Base-by-base conservation (phyloP, 1,284 basidiomycete genomes). In the Polyporus tsugae region DNA sequence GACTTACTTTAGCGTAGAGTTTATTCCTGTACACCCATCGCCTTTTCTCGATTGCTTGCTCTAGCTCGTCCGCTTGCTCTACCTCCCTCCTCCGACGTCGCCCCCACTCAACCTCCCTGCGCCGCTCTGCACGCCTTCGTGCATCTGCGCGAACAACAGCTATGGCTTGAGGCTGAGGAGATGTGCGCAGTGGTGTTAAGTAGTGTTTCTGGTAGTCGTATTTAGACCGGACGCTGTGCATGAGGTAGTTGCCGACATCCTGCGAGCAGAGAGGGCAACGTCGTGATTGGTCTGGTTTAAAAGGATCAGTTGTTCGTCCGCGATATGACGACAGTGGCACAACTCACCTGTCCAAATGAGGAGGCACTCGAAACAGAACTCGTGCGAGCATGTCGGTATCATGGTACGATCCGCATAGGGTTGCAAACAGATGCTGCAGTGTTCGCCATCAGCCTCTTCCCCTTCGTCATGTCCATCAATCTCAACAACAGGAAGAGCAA, bases 351-450 rank as follows among this genome's bases (percentile, higher is more conserved):
- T 87, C 95, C 95, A 96, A 1, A 95, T 82, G 57, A 92, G 82
- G 19, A 96, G 85, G 78, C 95, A 97, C 68, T 93, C 92, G 73
- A 96, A 96, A 75, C 95, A 97, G 77, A 96, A 96, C 75, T 93
- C 90, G 81, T 97, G 95, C 0, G 92, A 91, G 78, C 95, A 97
- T 6, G 83, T 85, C 1, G 93, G 92, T 25, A 95, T 83, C 55
- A 95, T 86, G 0, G 95, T 91, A 55, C 92, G 83, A 80, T 96
- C 94, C n/a, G 85, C 81, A 60, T 95, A 81, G 5, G 82, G 73
- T 76, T 96, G 93, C 39, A 97, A 81, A 75, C 95, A 97, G 60
- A 97, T 96, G 58, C 87, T 82, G 69, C 88, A 89, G 39, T 85
- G 80, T 4, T 87, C 86, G 29, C 78, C 78, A 22, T 81, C 80